Conservation (phyloP, 768 basidiomycete species). For the Pholiota molesta region DNA sequence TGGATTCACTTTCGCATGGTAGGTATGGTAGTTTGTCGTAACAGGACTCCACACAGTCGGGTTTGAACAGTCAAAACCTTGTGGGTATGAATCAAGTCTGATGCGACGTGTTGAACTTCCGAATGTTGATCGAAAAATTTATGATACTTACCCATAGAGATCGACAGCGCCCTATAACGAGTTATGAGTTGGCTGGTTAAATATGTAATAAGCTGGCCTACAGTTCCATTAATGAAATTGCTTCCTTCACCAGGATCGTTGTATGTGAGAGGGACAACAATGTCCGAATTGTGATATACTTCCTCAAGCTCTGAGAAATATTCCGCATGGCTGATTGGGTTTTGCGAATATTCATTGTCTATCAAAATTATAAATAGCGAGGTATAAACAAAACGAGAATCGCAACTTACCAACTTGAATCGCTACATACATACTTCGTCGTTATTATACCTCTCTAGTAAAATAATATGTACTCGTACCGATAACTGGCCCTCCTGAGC, state of each 20-base stretch:
- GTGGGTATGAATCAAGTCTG: slow-evolving; percentile 73
- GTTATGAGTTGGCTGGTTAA: slow-evolving; percentile 3
- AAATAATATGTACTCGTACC: slow-evolving; percentile 39
- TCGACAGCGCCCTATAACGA: slow-evolving; percentile 65
- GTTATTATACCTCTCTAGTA: not conserved
- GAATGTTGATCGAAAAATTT: not conserved
- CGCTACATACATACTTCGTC: slow-evolving; percentile 22
- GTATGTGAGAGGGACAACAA: slow-evolving; percentile 74
- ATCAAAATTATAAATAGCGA: not conserved
- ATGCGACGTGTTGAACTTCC: not conserved
- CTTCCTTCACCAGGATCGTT: slow-evolving; percentile 63
- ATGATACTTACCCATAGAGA: slow-evolving; percentile 59
- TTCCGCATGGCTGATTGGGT: slow-evolving; percentile 41
- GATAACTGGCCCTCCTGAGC: slow-evolving; percentile 73
- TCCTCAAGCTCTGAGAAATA: slow-evolving; percentile 68
- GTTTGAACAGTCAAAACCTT: slow-evolving; percentile 80
- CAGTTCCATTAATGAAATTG: slow-evolving; percentile 75
- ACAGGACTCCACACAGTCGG: slow-evolving; percentile 68
- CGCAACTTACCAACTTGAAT: slow-evolving; percentile 30
- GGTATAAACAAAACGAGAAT: not conserved
- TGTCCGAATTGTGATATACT: slow-evolving; percentile 54
- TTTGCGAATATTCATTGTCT: slow-evolving; percentile 78
- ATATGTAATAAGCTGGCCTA: slow-evolving; percentile 29
- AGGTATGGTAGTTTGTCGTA: slow-evolving; percentile 62
- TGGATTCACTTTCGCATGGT: slow-evolving; percentile 54